Conservation (phyloP, 352 stramenopile genomes). For the Globisporangium emineosum region DNA sequence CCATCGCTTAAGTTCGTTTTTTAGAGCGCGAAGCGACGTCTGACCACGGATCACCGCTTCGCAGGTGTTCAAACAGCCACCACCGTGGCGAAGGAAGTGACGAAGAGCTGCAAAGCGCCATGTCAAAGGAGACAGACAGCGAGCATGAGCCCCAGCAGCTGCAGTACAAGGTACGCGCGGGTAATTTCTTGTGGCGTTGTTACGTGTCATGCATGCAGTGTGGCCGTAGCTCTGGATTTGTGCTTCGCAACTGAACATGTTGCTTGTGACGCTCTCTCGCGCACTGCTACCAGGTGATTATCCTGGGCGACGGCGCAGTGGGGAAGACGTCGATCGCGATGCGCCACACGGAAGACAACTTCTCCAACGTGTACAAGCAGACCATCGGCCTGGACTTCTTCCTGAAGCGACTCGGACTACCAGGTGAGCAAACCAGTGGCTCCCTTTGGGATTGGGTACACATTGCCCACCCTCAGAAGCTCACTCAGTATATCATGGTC, state of each 20-base stretch:
- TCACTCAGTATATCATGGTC: neutral
- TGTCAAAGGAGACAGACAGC: constrained; percentile 86
- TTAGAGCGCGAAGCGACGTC: no score
- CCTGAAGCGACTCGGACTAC: constrained; percentile 90
- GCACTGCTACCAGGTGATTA: constrained; percentile 81
- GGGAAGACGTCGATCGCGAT: constrained; percentile 95
- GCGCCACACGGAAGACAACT: constrained; percentile 90
- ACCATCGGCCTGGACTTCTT: constrained; percentile 96
- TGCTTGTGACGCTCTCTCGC: neutral
- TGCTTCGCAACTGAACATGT: no score
- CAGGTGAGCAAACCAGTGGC: constrained; percentile 36
- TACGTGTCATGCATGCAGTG: no score
- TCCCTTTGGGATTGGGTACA: neutral
- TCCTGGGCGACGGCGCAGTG: constrained; percentile 92
- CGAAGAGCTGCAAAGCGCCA: constrained; percentile 14
- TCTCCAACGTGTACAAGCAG: constrained; percentile 94
- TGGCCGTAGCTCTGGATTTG: no score
- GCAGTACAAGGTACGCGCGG: constrained; percentile 74
- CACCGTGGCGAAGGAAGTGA: neutral
- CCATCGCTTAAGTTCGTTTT: no score
- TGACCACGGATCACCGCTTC: no score
- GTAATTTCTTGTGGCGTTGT: neutral
- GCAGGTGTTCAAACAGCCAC: neutral
- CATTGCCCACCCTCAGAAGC: neutral
- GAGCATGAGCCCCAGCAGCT: constrained; percentile 79